These are phyloP conservation scores for Metschnikowia henanensis DNA, from an alignment of 805 yeast species.

Conservation along the genomic window DNA sequence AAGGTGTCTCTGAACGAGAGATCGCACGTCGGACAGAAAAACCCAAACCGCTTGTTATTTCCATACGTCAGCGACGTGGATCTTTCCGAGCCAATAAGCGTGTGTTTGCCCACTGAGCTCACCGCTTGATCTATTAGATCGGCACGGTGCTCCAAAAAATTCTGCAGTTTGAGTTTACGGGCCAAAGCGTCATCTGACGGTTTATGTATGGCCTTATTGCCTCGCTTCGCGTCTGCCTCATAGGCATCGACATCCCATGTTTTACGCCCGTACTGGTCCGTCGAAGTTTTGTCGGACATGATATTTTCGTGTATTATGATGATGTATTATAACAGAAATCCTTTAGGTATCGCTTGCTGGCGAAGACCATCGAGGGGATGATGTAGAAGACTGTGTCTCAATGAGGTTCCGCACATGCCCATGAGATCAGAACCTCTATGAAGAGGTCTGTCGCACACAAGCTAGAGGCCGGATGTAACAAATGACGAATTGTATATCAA, in stretches of 20 bases:
- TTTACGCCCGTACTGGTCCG: conserved; percentile 59
- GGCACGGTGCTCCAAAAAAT: conserved; percentile 29
- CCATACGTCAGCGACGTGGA: conserved; percentile 21
- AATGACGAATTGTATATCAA: too few relatives aligned
- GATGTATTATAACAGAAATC: too few relatives aligned
- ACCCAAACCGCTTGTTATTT: conserved; percentile 70
- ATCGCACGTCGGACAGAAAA: conserved; percentile 79
- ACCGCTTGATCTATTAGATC: conserved; percentile 32
- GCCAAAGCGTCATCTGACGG: conserved; percentile 3
- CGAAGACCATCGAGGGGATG: too few relatives aligned
- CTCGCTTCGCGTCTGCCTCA: conserved; percentile 44
- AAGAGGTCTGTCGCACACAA: too few relatives aligned
- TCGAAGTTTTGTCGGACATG: conserved; percentile 26
- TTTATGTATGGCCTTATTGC: conserved; percentile 1
- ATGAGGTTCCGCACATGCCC: too few relatives aligned
- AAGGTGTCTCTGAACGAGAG: conserved; percentile 80
- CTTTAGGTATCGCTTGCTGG: too few relatives aligned
- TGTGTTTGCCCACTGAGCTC: conserved; percentile 34
- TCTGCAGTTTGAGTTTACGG: conserved; percentile 4
- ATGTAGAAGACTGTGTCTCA: too few relatives aligned
- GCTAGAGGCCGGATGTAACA: too few relatives aligned
- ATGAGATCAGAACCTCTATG: too few relatives aligned
- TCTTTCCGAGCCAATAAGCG: conserved; percentile 28
- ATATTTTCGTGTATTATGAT: too few relatives aligned
- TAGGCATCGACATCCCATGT: conserved; percentile 75